These are phyloP conservation scores for Talaromyces sp. DNA, from an alignment of 2,329 filamentous ascomycete genomes.

Conservation along the genomic window DNA sequence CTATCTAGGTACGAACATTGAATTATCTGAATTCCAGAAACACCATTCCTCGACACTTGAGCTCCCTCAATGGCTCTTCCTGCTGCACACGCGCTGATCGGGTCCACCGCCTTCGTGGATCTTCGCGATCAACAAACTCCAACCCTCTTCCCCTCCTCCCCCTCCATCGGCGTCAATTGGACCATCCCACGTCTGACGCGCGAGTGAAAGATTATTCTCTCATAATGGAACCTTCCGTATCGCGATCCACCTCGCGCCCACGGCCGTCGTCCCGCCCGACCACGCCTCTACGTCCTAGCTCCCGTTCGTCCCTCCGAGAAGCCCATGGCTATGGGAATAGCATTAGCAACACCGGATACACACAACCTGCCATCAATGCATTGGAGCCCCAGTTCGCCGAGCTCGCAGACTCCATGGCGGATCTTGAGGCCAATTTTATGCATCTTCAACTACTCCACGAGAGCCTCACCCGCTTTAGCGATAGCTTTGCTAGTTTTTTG, in stretches of 20 bases:
- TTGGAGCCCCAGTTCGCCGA: conserved; percentile 93
- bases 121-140: background rate
- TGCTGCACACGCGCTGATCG: background rate
- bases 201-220: background rate
- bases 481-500: conserved; percentile 92
- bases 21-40: too few species aligned
- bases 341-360: conserved; percentile 39
- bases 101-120: conserved; percentile 1
- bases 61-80: too few species aligned
- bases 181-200: background rate
- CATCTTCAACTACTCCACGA: conserved; percentile 97
- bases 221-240: conserved; percentile 34
- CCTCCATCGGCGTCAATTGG: background rate
- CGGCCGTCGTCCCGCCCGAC: conserved; percentile 75
- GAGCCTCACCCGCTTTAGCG: conserved; percentile 86
- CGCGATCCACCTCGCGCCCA: conserved; percentile 62
- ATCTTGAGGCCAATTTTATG: conserved; percentile 96
- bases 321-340: conserved; percentile 60
- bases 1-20: too few species aligned
- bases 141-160: background rate
- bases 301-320: conserved; percentile 83
- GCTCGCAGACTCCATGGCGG: conserved; percentile 88
- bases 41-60: too few species aligned
- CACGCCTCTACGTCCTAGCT: conserved; percentile 87
- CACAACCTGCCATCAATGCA: conserved; percentile 68